Base-by-base conservation (phyloP, 148 eudicot genomes). In the Vaccinium myrtillus region DNA sequence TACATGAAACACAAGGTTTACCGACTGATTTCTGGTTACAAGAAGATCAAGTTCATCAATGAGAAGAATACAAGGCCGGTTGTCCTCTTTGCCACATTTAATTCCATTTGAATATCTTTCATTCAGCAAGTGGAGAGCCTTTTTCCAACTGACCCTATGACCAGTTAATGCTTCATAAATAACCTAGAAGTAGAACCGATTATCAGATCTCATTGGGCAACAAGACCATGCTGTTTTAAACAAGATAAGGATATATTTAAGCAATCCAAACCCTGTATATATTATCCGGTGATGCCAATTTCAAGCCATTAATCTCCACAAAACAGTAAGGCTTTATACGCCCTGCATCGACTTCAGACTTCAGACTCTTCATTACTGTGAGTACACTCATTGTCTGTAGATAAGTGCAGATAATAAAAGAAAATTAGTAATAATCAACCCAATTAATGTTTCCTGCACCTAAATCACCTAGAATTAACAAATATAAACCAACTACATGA, bases 301-400 rank as follows among this genome's bases (percentile, higher is more conserved):
- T 97, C 48, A 97, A 91, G 86, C 98, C 98, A 84, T 97, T 97
- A 63, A 94, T 94, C 87, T 97, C 98, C 77, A 97, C 88, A 86
- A 97, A 97, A 83, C 91, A 88, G 88, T 95, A 97, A 69, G 99
- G 99, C 77, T 89, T 93, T 51, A 92, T 86, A 84, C 83, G 87
- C 84, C 99, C 95, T 58, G 92, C 92, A 80, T 95, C 98, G 83
- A 95, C 93, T 91, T 97, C 99, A 82, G 95, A 92, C 91, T 86
- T 94, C 70, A 97, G 80, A 85, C 81, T 93, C 92, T 93, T 93
- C 95, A 94, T 93, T 84, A 94, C 98, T 32, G 99, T 82, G 82
- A 95, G 94, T 74, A 97, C 98, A 87, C 98, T 97, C 99, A 97
- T 97, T 79, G 99, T 97, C 99, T 97, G 98, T 91, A 92, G 61